These are phyloP conservation scores for Exserohilum rostratum DNA, from an alignment of 2,329 filamentous ascomycete species.

Conservation along the genomic window DNA sequence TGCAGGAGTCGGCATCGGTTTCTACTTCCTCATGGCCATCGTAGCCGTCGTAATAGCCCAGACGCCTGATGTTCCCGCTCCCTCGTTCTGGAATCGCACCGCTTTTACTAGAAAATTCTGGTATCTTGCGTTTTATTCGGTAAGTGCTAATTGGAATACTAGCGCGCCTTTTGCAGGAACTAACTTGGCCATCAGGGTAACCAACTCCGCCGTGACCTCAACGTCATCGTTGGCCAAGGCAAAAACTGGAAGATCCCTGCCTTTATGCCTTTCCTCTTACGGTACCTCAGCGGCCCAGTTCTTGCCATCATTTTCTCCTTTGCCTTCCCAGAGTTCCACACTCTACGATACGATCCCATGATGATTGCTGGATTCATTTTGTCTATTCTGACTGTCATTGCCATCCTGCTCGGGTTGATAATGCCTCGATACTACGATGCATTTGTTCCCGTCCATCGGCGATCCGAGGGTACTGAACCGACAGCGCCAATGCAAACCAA, in stretches of 20 bases:
- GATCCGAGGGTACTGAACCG: slow-evolving; percentile 53
- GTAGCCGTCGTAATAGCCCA: slow-evolving; percentile 51
- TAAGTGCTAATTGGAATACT: slow-evolving; percentile 41
- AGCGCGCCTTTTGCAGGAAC: not conserved
- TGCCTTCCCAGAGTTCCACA: slow-evolving; percentile 43
- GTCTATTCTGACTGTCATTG: slow-evolving; percentile 48
- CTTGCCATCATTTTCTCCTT: slow-evolving; percentile 46
- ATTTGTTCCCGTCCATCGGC: slow-evolving; percentile 57
- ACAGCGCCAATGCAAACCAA: slow-evolving; percentile 38
- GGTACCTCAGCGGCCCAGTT: slow-evolving; percentile 42
- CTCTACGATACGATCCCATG: slow-evolving; percentile 41
- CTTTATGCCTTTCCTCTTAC: slow-evolving; percentile 57
- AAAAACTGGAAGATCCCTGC: slow-evolving; percentile 63
- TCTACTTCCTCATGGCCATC: slow-evolving; percentile 56
- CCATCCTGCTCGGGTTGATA: slow-evolving; percentile 57
- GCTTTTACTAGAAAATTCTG: slow-evolving; percentile 53
- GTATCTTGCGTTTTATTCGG: slow-evolving; percentile 64
- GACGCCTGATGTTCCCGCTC: slow-evolving; percentile 51
- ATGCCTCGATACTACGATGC: slow-evolving; percentile 61
- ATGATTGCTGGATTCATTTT: slow-evolving; percentile 45
- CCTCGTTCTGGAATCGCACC: slow-evolving; percentile 53
- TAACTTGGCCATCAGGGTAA: slow-evolving; percentile 10
- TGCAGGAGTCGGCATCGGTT: slow-evolving; percentile 59
- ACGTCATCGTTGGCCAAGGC: slow-evolving; percentile 59
- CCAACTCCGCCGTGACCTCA: slow-evolving; percentile 62